A percentile compares a stretch with the other conserved stretches of the same genome.
Conservation (phyloP, 169 alveolate species). For the Neospora caninum region DNA sequence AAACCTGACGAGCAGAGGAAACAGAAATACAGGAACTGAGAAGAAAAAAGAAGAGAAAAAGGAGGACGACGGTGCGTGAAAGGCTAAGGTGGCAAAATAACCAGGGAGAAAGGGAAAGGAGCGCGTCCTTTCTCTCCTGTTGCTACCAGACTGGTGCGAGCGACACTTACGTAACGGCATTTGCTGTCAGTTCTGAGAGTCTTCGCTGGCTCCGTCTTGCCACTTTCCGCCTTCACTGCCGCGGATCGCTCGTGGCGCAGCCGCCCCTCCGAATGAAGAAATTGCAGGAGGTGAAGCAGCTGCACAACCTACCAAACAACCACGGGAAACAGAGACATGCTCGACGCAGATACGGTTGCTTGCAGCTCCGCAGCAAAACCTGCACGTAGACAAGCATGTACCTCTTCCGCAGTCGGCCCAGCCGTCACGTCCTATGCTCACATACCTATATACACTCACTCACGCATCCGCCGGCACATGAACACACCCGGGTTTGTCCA, state of each 20-base stretch:
- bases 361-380: too few relatives aligned
- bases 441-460: too few relatives aligned
- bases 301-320: neutral
- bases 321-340: neutral
- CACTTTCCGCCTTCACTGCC: neutral
- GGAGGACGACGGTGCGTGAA: neutral
- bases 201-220: neutral
- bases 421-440: too few relatives aligned
- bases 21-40: neutral
- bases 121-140: too few relatives aligned
- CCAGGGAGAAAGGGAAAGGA: neutral
- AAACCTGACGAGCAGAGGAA: conserved; percentile 1
- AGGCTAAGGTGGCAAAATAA: neutral
- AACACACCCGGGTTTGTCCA: neutral
- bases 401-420: too few relatives aligned
- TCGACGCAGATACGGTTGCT: neutral
- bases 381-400: too few relatives aligned
- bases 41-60: neutral
- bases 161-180: conserved; percentile 16
- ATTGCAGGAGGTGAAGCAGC: conserved; percentile 25
- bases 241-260: neutral
- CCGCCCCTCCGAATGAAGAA: neutral
- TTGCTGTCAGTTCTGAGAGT: neutral
- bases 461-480: too few relatives aligned
- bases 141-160: neutral